These are phyloP conservation scores for Clavispora santaluciae DNA, from an alignment of 805 yeast species.

Conservation along the genomic window DNA sequence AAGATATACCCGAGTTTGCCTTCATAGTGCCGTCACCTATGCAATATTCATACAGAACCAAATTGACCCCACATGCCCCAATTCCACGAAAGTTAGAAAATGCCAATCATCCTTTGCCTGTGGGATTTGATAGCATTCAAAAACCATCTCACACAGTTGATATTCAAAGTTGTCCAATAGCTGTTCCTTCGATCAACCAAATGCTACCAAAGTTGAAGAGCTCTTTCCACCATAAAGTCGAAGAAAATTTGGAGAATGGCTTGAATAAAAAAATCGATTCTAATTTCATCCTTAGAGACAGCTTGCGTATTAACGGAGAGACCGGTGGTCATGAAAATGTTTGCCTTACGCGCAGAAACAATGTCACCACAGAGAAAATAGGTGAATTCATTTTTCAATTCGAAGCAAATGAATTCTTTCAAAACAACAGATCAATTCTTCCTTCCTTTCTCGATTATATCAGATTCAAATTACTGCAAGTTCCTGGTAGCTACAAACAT, in stretches of 20 bases:
- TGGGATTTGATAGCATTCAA: constrained; percentile 29
- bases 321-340: constrained; percentile 26
- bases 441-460: constrained; percentile 32
- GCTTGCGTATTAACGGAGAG: constrained; percentile 22
- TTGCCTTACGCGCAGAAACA: constrained; percentile 22
- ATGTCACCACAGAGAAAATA: constrained; percentile 32
- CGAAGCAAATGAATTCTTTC: constrained; percentile 38
- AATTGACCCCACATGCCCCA: constrained; percentile 37
- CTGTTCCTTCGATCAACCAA: constrained; percentile 27
- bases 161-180: constrained; percentile 34
- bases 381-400: constrained; percentile 34
- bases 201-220: constrained; percentile 15
- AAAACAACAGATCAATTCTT: constrained; percentile 40
- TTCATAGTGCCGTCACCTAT: constrained; percentile 30
- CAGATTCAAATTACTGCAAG: constrained; percentile 9
- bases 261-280: constrained; percentile 4
- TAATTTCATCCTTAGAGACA: constrained; percentile 31
- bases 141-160: constrained; percentile 25
- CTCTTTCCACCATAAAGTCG: constrained; percentile 6
- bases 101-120: constrained; percentile 10
- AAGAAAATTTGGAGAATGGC: constrained; percentile 3
- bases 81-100: constrained; percentile 9
- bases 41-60: constrained; percentile 36
- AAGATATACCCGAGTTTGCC: constrained; percentile 17
- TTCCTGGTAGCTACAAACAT: constrained; percentile 17